Evolutionary conservation across 305 asterid genomes (phyloP).

Genomic region (Lippia alba): DNA sequence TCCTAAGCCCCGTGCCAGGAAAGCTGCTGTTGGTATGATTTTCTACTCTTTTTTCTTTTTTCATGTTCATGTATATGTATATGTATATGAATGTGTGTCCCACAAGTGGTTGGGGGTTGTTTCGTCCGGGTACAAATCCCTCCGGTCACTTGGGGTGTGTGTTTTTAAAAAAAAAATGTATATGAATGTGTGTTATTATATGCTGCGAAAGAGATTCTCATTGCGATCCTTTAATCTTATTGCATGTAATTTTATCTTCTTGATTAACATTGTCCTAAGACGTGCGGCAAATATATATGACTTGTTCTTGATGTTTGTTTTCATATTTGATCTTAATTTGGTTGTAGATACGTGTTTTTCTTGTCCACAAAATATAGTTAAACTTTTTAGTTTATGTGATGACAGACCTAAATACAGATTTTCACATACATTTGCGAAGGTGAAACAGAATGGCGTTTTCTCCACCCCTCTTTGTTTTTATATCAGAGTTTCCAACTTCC

Average conservation of each 20-base stretch:
- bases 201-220: not conserved
- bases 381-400: not conserved
- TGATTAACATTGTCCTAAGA: not conserved
- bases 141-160: no score
- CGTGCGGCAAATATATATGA: not conserved
- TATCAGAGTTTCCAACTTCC: not conserved
- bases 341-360: not conserved
- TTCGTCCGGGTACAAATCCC: no score
- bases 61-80: not conserved
- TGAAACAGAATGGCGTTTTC: not conserved
- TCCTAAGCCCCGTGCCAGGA: slow-evolving; percentile 37
- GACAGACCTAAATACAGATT: not conserved
- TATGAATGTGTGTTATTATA: slow-evolving; percentile 1
- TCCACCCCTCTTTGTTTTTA: not conserved
- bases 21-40: slow-evolving; percentile 36
- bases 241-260: not conserved
- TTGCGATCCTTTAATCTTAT: not conserved
- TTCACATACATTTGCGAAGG: not conserved
- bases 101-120: no score
- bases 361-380: not conserved
- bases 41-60: not conserved
- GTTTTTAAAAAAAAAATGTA: no score
- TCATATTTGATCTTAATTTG: not conserved
- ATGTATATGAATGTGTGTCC: no score
- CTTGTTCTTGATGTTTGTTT: not conserved